Conservation (phyloP, 176 grass and related monocot species). For the Chrysopogon serrulatus region DNA sequence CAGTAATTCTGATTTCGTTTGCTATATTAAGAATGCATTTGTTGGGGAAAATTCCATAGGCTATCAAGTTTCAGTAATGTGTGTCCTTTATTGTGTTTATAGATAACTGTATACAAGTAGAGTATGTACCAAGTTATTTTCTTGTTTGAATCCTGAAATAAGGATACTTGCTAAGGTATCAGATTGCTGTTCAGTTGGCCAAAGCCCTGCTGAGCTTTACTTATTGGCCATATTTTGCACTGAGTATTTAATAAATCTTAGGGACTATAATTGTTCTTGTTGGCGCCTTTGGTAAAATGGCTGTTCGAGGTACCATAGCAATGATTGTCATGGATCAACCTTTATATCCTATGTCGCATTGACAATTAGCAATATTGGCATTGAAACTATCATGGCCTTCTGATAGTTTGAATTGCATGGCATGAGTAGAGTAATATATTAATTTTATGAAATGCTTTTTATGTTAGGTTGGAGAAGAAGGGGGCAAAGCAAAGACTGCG, state of each 20-base stretch:
- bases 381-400: not conserved
- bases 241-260: not conserved
- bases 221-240: not conserved
- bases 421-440: not conserved
- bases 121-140: not conserved
- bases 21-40: not conserved
- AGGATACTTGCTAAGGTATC: not conserved
- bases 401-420: not conserved
- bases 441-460: conserved; percentile 1
- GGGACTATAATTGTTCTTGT: not conserved
- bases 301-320: not conserved
- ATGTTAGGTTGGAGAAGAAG: conserved; percentile 83
- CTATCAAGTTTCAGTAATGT: not conserved
- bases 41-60: not conserved
- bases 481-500: conserved; percentile 56
- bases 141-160: not conserved
- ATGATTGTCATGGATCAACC: not conserved
- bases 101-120: not conserved
- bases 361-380: not conserved
- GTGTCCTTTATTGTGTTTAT: not conserved
- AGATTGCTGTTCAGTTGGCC: not conserved
- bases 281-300: not conserved
- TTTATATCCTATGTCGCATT: not conserved
- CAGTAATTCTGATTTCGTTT: not conserved
- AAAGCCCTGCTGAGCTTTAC: not conserved